Evolutionary conservation across 768 basidiomycete genomes (phyloP), one percentile per base, ranked within the genome.

Genomic region (Boletus subparvulus): DNA sequence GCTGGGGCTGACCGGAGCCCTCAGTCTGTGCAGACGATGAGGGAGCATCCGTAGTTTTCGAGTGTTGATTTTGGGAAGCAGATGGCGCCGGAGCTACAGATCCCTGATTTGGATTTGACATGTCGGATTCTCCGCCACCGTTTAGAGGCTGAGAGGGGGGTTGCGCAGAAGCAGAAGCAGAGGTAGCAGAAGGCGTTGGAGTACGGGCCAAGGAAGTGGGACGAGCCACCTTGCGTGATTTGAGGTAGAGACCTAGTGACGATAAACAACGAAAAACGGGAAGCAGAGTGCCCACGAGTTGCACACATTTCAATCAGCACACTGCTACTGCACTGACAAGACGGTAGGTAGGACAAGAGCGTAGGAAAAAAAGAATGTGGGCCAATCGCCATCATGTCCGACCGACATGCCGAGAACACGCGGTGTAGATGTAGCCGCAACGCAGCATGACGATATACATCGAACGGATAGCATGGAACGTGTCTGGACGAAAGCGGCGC

Each of bases 171-270:
- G 65, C 64, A 55, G 71, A 70, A 64, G 67, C 59, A 55, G 71
- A 71, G 66, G 68, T 64, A 63, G 61, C 61, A 43, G 69, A 62
- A 59, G 72, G 69, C 37, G 69, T 73, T 63, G 73, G 73, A 54
- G 73, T 64, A 52, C 72, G 76, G 26, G 75, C 81, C 56, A 87
- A 79, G 55, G 81, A 80, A 49, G 84, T 75, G 54, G 88, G 88
- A 58, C 88, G 86, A 65, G 86, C 83, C 74, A 85, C 86, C 73
- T 84, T 83, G 72, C 86, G 84, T 61, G 86, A 83, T 81, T 90
- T 92, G 80, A 87, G 86, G 79, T 92, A 92, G 69, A 91, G 87
- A 64, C 89, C 90, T 92, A 79, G 40, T 49, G 65, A 54, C 64
- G 59, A 69, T 67, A 68, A 69, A 67, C 65, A 69, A 62, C 70